Percentiles rank a stretch among this genome's conserved stretches.
Conservation (phyloP, 176 grass and related monocot species). For the Juncus inflexus region DNA sequence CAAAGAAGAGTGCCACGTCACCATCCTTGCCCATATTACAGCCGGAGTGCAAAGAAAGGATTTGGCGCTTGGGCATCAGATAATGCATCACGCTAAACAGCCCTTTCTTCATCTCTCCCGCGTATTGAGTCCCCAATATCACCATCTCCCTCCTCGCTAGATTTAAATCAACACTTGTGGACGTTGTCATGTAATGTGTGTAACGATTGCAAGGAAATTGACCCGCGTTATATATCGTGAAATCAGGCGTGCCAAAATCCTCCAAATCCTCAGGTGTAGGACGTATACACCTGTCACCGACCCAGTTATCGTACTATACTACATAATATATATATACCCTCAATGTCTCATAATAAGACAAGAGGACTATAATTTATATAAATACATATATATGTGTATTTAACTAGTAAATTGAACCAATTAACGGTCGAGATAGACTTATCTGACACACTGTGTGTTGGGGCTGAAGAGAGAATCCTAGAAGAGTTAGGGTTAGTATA, state of each 20-base stretch:
- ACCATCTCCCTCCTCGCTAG: constrained; percentile 98
- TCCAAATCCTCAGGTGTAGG: constrained; percentile 94
- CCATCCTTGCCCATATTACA: constrained; percentile 95
- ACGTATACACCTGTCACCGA: constrained; percentile 90
- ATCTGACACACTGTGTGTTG: constrained; percentile 45
- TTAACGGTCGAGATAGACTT: constrained; percentile 53
- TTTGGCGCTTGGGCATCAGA: constrained; percentile 92
- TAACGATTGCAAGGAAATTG: constrained; percentile 98
- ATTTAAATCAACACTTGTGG: constrained; percentile 90
- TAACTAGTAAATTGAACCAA: constrained; percentile 20
- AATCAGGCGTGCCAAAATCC: constrained; percentile 89
- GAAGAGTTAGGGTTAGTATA: constrained; percentile 19
- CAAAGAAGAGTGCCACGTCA: constrained; percentile 99
- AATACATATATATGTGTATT: constrained; percentile 1
- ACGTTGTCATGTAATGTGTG: constrained; percentile 99
- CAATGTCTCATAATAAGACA: constrained; percentile 37
- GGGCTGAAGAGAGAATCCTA: constrained; percentile 20
- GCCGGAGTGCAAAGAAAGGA: constrained; percentile 94
- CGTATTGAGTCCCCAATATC: constrained; percentile 98
- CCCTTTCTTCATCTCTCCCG: constrained; percentile 99
- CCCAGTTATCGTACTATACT: constrained; percentile 59
- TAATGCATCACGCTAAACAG: constrained; percentile 99
- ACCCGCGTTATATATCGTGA: constrained; percentile 99
- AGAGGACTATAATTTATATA: constrained; percentile 24
- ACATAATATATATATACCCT: constrained; percentile 19